Evolutionary conservation across 2,329 filamentous ascomycete genomes (phyloP).

Genomic region (Diaporthe citrichinensis): DNA sequence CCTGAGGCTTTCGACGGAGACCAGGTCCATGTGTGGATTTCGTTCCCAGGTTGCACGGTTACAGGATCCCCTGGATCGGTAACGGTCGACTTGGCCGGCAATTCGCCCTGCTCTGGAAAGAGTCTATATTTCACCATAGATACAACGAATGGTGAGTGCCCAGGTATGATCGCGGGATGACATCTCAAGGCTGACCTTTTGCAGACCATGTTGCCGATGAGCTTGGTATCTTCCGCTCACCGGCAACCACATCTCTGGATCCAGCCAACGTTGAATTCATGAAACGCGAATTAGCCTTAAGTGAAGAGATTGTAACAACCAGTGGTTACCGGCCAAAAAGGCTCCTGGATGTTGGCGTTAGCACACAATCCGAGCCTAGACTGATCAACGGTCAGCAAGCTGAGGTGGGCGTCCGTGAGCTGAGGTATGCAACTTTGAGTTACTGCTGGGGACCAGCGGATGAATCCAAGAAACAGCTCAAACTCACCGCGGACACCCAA

Average conservation of each 20-base stretch:
- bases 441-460: neutral
- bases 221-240: neutral
- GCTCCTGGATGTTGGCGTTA: neutral
- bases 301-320: neutral
- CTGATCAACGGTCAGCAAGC: neutral
- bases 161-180: too few species aligned
- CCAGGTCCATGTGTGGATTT: neutral
- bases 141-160: too few species aligned
- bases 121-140: too few species aligned
- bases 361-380: neutral
- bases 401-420: neutral
- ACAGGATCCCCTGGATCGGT: too few species aligned
- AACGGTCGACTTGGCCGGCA: too few species aligned
- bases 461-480: neutral
- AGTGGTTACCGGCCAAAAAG: neutral
- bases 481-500: neutral
- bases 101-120: too few species aligned
- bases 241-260: neutral
- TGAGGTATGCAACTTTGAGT: neutral
- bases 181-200: neutral
- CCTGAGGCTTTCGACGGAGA: neutral
- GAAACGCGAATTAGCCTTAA: neutral
- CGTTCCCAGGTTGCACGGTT: neutral
- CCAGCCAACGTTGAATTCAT: neutral
- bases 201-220: neutral